Base-by-base conservation (phyloP, 202 grass and related monocot genomes). In the Bolboschoenoplectus hybrid region DNA sequence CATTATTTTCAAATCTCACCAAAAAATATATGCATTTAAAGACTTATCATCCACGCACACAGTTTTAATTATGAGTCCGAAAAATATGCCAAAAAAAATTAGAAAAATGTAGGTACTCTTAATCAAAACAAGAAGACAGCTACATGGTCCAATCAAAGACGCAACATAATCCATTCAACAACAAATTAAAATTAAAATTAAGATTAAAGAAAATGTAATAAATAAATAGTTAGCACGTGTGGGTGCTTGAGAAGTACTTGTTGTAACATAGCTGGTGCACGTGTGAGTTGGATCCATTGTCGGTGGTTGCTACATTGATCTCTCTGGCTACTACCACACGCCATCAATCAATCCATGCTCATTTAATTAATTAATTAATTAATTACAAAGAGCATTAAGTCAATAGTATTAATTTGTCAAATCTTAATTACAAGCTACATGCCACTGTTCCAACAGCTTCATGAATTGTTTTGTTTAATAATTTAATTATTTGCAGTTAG, bases 231-330 rank as follows among this genome's bases (percentile, higher is more conserved):
- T 36, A 82, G 63, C 75, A 79, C 75, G 75, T 79, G 75, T 58
- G 75, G 14, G 1, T 79, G 61, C 80, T 82, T 66, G 61, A 82
- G 32, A 79, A 79, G 35, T 79, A 67, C 61, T 19, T 56, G 35
- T 16, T 47, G 80, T 52, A 38, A 16, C 80, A 82, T 67, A 67
- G 58, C 61, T 67, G 81, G 47, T 68, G 81, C 81, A 84, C 81
- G 81, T 84, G 81, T n/a, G 81, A 70, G 60, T 65, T 84, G 60
- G 81, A 84, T 84, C 62, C 44, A 53, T 39, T 84, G 80, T 57
- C 75, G 62, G 58, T 82, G 17, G 80, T 63, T 82, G 80, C 40
- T 47, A 26, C 58, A 10, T 82, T 82, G 2, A 66, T 82, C 17
- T 82, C 40, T 47, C 81, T 67, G 0, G 26, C 26, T 26, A 53